Evolutionary conservation across 2,329 filamentous ascomycete species (phyloP), one percentile per base, ranked within the genome.

Genomic region (Epichloe gansuensis): DNA sequence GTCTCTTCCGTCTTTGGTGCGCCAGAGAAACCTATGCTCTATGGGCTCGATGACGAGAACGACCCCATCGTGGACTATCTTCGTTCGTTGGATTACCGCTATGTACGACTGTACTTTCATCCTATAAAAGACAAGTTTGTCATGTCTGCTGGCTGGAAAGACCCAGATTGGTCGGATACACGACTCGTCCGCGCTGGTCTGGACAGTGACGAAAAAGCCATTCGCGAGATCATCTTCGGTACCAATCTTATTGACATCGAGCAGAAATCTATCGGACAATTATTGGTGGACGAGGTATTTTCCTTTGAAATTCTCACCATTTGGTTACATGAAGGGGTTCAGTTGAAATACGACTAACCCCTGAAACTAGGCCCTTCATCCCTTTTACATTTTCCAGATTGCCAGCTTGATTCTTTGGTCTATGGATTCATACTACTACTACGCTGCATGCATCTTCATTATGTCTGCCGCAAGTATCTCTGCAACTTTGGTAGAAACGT

Each of bases 351-450:
- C 11, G 12, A 17, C 54, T 56, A 13, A 55, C 23, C 21, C 13
- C 7, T 17, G 13, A 9, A 17, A 38, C 8, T 8, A 88, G 80
- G 90, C 88, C 21, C 90, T 98, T 62, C 93, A 98, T 65, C 94
- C 93, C 0, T 98, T 98, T 67, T 98, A 98, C 66, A 86, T 98
- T 52, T 98, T 98, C 65, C 93, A 98, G 69, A 85, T 97, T 61
- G 91, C 91, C 47, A 97, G 93, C 73, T 74, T 98, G 58, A 70
- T 95, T 42, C 80, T 98, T 3, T 98, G 93, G 93, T 96, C 91
- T 9, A 65, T 96, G 59, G 93, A 98, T 64, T 78, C 94, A 61
- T 98, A 98, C 67, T 98, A 96, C 66, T 98, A 97, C 71, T 98
- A 98, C 68, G 93, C 93, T 4, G 78, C 83, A 15, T 95, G 91